Base-by-base conservation (phyloP, 306 rosid species). In the Sphenostylis stenocarpa region DNA sequence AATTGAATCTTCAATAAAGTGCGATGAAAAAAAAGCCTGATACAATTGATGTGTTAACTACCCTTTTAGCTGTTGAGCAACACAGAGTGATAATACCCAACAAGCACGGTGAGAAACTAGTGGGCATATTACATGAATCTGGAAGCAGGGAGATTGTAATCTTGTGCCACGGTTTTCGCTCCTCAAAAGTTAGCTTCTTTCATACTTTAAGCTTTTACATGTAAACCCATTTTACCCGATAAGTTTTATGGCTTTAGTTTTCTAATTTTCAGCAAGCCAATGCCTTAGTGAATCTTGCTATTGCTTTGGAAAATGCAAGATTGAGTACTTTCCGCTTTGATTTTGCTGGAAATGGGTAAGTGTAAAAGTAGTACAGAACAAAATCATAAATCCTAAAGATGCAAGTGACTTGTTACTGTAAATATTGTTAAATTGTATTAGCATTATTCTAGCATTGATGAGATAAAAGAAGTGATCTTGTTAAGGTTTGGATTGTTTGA, bases 331-430 rank as follows among this genome's bases (percentile, higher is more conserved):
- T 86, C 76, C 88, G 95, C 80, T 91, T 91, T 57, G 97, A 91
- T 85, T 91, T 86, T 69, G 12, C 97, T 68, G 95, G 97, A 81
- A 91, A 92, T 69, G 97, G 97, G 97, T 89, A 77, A 71, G 77
- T 63, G 75, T 60, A 52, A n/a, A 56, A 12, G 34, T 73, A 38
- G 17, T 58, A 16, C 39, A 9, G 3, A 34, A 29, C 12, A 33
- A 24, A 28, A 23, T 11, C 26, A 14, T 73, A 16, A n/a, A 36
- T 75, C 0, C n/a, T 29, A 0, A 63, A 56, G 49, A 68, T 68
- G 38, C 51, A 7, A 38, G 26, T 55, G 66, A 34, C 20, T 21
- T 48, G 31, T 31, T 29, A 49, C 31, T 7, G 41, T 19, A 3
- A 2, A 26, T 68, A 21, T 28, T 19, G 58, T 10, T n/a, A 64